These are phyloP conservation scores for Bonnemaisonia californica DNA, from an alignment of 31 red algal genomes.

Conservation along the genomic window DNA sequence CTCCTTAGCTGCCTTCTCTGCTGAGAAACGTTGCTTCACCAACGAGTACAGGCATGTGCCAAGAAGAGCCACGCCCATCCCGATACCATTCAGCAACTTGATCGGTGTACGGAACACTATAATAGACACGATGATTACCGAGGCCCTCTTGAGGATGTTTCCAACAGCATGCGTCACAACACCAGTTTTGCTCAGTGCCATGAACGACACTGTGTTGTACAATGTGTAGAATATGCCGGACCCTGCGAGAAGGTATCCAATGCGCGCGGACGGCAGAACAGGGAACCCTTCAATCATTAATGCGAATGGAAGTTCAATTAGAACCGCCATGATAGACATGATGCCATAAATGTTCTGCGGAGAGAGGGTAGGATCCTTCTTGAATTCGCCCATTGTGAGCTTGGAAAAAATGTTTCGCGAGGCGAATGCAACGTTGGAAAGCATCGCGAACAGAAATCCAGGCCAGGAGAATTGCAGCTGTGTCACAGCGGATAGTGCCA, in stretches of 20 bases:
- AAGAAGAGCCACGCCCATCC: constrained; percentile 68
- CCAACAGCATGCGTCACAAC: constrained; percentile 86
- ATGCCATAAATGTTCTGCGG: constrained; percentile 81
- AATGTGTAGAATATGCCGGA: constrained; percentile 83
- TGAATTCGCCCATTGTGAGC: constrained; percentile 72
- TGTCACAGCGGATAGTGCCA: constrained; percentile 75
- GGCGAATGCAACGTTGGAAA: constrained; percentile 88
- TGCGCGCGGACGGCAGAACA: constrained; percentile 19
- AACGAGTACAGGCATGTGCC: constrained; percentile 80
- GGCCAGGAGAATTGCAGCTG: constrained; percentile 86
- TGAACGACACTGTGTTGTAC: constrained; percentile 87
- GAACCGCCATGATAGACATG: constrained; percentile 62
- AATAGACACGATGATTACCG: constrained; percentile 79
- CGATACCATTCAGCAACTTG: constrained; percentile 58
- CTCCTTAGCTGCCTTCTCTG: constrained; percentile 18
- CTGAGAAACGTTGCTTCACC: constrained; percentile 73
- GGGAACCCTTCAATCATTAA: constrained; percentile 66
- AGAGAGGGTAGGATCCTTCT: constrained; percentile 60
- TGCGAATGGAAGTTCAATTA: constrained; percentile 75
- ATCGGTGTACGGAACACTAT: constrained; percentile 86
- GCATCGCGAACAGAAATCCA: constrained; percentile 88
- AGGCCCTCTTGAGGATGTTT: constrained; percentile 88
- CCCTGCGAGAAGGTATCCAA: constrained; percentile 45
- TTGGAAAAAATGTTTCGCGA: constrained; percentile 85
- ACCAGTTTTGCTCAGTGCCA: constrained; percentile 69